Conservation (phyloP, 371 early-diverging fungal species). For the Dinochytrium kinnereticum region DNA sequence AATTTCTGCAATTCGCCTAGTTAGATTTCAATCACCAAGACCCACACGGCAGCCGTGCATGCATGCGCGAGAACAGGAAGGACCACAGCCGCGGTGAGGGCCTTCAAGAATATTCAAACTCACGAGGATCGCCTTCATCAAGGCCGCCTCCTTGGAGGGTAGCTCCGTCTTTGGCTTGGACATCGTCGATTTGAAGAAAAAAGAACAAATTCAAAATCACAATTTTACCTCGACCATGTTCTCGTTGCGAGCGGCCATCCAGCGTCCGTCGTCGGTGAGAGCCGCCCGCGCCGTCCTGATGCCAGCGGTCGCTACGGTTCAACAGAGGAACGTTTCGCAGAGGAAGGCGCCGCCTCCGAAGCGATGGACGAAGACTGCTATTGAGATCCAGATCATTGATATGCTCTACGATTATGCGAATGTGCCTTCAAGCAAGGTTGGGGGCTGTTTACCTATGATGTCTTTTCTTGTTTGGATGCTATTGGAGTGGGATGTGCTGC, state of each 20-base stretch:
- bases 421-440: conserved; percentile 21
- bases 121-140: conserved; percentile 81
- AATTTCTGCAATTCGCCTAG: conserved; percentile 88
- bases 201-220: background rate
- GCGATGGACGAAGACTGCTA: conserved; percentile 19
- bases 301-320: background rate
- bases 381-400: conserved; percentile 31
- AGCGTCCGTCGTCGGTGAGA: background rate
- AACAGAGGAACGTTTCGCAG: background rate
- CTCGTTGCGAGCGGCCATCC: background rate
- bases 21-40: too few relatives aligned
- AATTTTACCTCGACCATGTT: background rate
- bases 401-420: conserved; percentile 32
- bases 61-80: too few relatives aligned
- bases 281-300: background rate
- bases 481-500: too few relatives aligned
- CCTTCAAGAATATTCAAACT: too few relatives aligned
- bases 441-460: too few relatives aligned
- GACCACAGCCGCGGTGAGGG: too few relatives aligned
- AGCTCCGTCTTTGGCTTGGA: conserved; percentile 46
- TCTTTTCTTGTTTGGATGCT: too few relatives aligned
- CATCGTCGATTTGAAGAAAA: background rate
- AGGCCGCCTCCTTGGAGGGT: conserved; percentile 77
- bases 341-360: conserved; percentile 18
- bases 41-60: too few relatives aligned